These are phyloP conservation scores for Trametes polyzona DNA, from an alignment of 1,284 basidiomycete genomes.

Conservation along the genomic window DNA sequence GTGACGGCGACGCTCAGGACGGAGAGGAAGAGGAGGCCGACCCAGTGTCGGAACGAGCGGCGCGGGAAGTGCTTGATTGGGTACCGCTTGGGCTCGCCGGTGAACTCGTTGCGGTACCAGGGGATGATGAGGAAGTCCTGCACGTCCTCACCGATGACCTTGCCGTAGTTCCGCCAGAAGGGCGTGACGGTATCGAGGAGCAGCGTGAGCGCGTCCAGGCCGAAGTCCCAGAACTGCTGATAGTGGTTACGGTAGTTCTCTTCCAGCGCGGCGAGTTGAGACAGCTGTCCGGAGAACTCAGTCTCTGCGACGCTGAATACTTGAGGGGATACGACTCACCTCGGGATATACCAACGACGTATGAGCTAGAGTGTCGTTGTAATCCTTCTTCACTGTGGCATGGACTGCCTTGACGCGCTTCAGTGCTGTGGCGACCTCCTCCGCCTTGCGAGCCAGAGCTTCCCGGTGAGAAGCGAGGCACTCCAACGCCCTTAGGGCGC, in stretches of 20 bases:
- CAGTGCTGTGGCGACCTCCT: slow-evolving; percentile 51
- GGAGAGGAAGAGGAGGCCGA: slow-evolving; percentile 58
- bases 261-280: slow-evolving; percentile 66
- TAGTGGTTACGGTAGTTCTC: slow-evolving; percentile 77
- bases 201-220: slow-evolving; percentile 72
- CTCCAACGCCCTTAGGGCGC: slow-evolving; percentile 50
- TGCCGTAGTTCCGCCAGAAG: slow-evolving; percentile 78
- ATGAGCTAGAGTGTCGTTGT: slow-evolving; percentile 66
- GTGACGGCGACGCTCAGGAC: slow-evolving; percentile 47
- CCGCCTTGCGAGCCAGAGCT: slow-evolving; percentile 44
- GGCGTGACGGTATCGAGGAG: slow-evolving; percentile 74
- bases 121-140: slow-evolving; percentile 80
- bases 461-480: slow-evolving; percentile 43
- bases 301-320: not conserved
- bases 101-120: slow-evolving; percentile 80
- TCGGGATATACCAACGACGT: slow-evolving; percentile 78
- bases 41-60: slow-evolving; percentile 70
- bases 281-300: slow-evolving; percentile 49
- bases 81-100: slow-evolving; percentile 72
- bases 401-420: slow-evolving; percentile 57
- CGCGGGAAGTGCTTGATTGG: slow-evolving; percentile 58
- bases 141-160: slow-evolving; percentile 73
- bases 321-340: slow-evolving; percentile 41
- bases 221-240: slow-evolving; percentile 76
- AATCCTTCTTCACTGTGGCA: slow-evolving; percentile 59